Evolutionary conservation across 305 asterid genomes (phyloP).

Genomic region (Nicotiana rustica): DNA sequence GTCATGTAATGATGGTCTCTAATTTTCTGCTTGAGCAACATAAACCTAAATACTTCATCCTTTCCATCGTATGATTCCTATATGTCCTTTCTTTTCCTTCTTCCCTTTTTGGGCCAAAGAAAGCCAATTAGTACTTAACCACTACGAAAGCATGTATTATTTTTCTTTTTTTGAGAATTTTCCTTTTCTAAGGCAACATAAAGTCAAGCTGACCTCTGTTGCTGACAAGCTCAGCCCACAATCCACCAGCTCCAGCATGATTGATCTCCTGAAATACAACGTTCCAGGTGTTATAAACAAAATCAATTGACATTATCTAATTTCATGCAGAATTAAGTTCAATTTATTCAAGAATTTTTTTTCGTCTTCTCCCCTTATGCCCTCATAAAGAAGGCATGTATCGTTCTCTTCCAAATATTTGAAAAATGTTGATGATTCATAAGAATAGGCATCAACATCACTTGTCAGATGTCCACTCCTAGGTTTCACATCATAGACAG

Average conservation of each 20-base stretch:
- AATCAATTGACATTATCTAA: not conserved
- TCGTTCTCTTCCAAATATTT: conserved; percentile 5
- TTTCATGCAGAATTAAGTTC: not conserved
- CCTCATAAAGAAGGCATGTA: not conserved
- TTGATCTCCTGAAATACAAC: conserved; percentile 66
- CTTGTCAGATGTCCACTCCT: not conserved
- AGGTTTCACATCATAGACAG: conserved; percentile 26
- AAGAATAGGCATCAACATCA: not conserved
- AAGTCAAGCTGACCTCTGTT: conserved; percentile 66
- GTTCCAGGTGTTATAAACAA: not conserved
- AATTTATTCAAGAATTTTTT: not conserved
- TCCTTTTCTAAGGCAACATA: not conserved
- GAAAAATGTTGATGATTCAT: conserved; percentile 12
- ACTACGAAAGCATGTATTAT: conserved; percentile 13
- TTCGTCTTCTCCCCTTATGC: too few relatives aligned
- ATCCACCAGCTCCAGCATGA: conserved; percentile 94
- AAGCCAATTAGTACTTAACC: not conserved
- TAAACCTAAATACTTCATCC: conserved; percentile 18
- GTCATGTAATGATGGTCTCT: not conserved
- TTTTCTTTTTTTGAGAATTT: not conserved
- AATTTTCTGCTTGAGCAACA: conserved; percentile 11
- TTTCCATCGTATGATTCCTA: not conserved
- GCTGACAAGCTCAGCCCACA: conserved; percentile 90
- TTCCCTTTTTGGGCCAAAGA: not conserved
- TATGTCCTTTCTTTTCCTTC: not conserved